These are phyloP conservation scores for Raphidocelis subcapitata DNA, from an alignment of 139 green algal genomes.

Conservation along the genomic window DNA sequence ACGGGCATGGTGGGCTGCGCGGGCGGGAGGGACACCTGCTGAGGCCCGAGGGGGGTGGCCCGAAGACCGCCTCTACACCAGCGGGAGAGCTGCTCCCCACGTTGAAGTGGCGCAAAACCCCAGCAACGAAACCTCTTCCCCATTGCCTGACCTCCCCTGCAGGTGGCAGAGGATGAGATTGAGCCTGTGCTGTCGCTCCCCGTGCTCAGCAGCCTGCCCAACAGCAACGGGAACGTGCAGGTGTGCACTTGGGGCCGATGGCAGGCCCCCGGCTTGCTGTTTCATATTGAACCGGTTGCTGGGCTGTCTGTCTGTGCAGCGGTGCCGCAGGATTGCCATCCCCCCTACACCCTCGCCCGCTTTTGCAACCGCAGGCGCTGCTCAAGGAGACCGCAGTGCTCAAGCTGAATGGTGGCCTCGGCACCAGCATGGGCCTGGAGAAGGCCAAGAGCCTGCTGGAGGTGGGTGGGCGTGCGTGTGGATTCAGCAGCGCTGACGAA, in stretches of 20 bases:
- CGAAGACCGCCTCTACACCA: not conserved
- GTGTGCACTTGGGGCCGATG: not conserved
- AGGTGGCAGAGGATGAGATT: conserved; percentile 78
- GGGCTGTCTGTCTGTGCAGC: too few species aligned
- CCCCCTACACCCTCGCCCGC: too few species aligned
- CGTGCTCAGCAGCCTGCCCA: conserved; percentile 31
- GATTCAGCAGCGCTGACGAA: too few species aligned
- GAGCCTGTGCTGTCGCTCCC: conserved; percentile 67
- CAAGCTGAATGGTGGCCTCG: conserved; percentile 92
- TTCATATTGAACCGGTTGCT: too few species aligned
- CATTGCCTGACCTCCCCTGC: not conserved
- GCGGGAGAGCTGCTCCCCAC: not conserved
- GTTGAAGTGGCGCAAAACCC: not conserved
- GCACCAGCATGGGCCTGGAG: conserved; percentile 91
- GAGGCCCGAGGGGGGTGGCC: too few species aligned
- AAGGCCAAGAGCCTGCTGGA: conserved; percentile 89
- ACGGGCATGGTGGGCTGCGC: conserved; percentile 81
- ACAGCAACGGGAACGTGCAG: conserved; percentile 25
- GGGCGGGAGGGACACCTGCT: too few species aligned
- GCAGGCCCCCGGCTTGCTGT: too few species aligned
- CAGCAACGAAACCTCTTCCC: not conserved
- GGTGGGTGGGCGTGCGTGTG: conserved; percentile 28
- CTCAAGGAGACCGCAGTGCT: conserved; percentile 82
- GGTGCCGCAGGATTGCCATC: too few species aligned
- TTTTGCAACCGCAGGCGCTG: too few species aligned